Evolutionary conservation across 2,329 filamentous ascomycete species (phyloP).

Genomic region (Stagonosporopsis tanaceti): DNA sequence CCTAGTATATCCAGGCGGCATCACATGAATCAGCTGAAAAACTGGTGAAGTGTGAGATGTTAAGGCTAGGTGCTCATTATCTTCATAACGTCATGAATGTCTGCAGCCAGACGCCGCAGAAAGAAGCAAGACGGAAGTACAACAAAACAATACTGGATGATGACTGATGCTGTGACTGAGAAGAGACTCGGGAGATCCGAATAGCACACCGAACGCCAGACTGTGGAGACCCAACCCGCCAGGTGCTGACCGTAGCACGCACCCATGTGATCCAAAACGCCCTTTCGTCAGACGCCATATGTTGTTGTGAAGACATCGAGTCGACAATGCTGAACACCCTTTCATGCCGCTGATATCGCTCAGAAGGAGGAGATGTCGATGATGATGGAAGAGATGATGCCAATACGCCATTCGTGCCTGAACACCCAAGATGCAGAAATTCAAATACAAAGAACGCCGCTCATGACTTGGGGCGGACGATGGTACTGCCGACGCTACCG

Average conservation of each 20-base stretch:
- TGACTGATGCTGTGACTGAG: constrained; percentile 21
- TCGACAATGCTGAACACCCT: constrained; percentile 23
- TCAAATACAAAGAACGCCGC: constrained; percentile 16
- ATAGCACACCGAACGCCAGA: constrained; percentile 30
- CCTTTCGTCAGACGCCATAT: constrained; percentile 31
- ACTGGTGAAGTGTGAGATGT: constrained; percentile 12
- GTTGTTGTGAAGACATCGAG: constrained; percentile 21
- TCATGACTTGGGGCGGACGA: constrained; percentile 41
- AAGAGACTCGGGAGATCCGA: constrained; percentile 21
- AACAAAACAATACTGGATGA: constrained; percentile 21
- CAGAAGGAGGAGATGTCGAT: constrained; percentile 22
- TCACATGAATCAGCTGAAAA: background rate
- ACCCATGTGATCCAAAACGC: constrained; percentile 34
- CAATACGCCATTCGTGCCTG: constrained; percentile 35
- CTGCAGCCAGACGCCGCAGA: constrained; percentile 28
- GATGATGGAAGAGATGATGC: constrained; percentile 23
- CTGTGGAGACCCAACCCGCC: constrained; percentile 22
- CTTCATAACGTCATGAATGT: constrained; percentile 39
- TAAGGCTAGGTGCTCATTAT: constrained; percentile 36
- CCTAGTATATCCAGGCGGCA: background rate
- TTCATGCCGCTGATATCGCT: constrained; percentile 22
- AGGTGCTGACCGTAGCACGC: constrained; percentile 25
- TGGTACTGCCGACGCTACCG: constrained; percentile 53
- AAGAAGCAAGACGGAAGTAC: constrained; percentile 32
- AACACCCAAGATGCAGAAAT: constrained; percentile 26